phyloP scores from a whole-genome alignment of 2,329 filamentous ascomycete genomes.

The Xylariaceae sp. region DNA sequence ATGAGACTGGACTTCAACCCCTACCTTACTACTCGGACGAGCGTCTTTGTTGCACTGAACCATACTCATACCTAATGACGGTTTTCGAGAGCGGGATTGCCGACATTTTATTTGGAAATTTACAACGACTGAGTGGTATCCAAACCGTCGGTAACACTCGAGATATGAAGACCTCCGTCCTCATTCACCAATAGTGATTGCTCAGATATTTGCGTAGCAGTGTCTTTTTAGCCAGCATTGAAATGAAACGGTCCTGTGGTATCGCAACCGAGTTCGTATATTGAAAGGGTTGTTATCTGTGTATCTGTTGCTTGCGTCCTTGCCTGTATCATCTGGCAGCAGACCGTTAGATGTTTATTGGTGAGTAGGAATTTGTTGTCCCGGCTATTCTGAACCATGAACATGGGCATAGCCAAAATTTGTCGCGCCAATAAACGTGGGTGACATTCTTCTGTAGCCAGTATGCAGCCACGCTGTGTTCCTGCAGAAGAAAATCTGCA shows the following conservation, averaged over 20 bases:
- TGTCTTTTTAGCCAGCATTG: conserved; percentile 5
- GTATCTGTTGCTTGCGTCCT: not conserved
- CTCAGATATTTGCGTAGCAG: not conserved
- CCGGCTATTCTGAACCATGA: conserved; percentile 4
- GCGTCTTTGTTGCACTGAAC: conserved; percentile 16
- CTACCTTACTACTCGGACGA: conserved; percentile 11
- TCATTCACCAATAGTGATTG: no score
- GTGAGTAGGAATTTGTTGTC: not conserved
- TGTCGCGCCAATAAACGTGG: conserved; percentile 21
- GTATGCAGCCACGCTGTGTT: conserved; percentile 39
- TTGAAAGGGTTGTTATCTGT: not conserved
- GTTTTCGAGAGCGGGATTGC: conserved; percentile 23
- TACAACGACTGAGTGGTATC: not conserved
- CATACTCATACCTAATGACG: conserved; percentile 12
- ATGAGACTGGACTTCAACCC: not conserved
- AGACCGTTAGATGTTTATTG: not conserved
- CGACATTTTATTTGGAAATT: conserved; percentile 21
- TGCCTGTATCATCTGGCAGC: not conserved
- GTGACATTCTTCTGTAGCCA: conserved; percentile 5
- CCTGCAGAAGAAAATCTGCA: conserved; percentile 42
- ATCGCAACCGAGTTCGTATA: not conserved
- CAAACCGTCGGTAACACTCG: conserved; percentile 23
- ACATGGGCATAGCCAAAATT: conserved; percentile 1
- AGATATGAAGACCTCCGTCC: not conserved
- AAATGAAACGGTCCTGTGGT: not conserved